Base-by-base conservation (phyloP, 2,329 filamentous ascomycete genomes). In the Cadophora sp. region DNA sequence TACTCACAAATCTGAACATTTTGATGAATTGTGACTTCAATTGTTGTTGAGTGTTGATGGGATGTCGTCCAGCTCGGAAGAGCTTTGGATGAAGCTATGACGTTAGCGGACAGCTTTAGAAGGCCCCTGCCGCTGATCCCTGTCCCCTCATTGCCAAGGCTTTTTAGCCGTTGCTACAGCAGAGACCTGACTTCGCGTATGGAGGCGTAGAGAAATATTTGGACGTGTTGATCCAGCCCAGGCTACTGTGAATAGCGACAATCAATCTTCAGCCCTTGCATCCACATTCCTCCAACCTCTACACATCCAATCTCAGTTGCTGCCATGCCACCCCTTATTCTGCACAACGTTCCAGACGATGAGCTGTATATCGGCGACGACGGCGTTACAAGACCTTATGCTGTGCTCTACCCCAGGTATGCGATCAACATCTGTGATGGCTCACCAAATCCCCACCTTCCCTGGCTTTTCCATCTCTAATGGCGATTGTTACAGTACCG, bases 271-370 rank as follows among this genome's bases (percentile, higher is more conserved):
- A 67, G 2, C 22, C 29, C 61, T 40, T 64, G 31, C 29, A 40
- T 55, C 48, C 48, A 19, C 43, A 62, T 65, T 55, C 37, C 56
- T 11, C 59, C 31, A 14, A 11, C 31, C 22, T 22, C 56, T 3
- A 19, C 24, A 43, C 27, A 16, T 26, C 56, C 56, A 59, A 59
- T 43, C 56, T 22, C 48, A 67, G 60, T 51, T 40, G 27, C 60
- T 43, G 76, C 71, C 72, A 90, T 90, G 87, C 85, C 87, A 67
- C 89, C 89, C 73, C 81, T 91, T 67, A 90, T 91, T 75, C 81
- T 91, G 40, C 89, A 91, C 77, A 90, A 90, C 76, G 89, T 91
- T 71, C 88, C 88, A 66, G 88, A 91, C 72, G 88, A 91, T 62
- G 89, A 91, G 76, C 85, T 88, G 61, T 91, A 90, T 76, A 80